Evolutionary conservation across 208 protist genomes (phyloP).

Genomic region (Leishmania martiniquensis): DNA sequence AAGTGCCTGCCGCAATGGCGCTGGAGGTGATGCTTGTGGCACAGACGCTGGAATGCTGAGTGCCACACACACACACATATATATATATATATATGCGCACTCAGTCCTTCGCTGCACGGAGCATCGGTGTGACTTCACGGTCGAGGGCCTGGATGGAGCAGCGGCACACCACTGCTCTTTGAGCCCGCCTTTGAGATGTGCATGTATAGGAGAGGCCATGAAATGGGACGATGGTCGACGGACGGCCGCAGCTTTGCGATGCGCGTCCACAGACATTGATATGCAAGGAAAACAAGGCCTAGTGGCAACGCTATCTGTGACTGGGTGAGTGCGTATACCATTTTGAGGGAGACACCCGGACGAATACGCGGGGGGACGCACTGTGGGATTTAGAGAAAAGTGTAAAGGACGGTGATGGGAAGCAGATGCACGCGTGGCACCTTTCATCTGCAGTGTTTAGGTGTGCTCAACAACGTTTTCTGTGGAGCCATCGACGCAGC

Average conservation of each 20-base stretch:
- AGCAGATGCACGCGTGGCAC: neutral
- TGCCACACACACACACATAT: neutral
- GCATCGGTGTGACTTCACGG: neutral
- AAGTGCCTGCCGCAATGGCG: conserved; percentile 53
- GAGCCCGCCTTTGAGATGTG: neutral
- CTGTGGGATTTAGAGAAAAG: neutral
- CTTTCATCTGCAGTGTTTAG: neutral
- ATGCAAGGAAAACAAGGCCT: neutral
- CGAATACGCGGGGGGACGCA: neutral
- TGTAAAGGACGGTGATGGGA: neutral
- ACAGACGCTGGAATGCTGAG: conserved; percentile 64
- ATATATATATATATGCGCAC: neutral
- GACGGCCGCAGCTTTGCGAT: neutral
- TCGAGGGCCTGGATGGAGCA: neutral
- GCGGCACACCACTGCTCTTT: neutral
- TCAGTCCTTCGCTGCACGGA: too few relatives aligned
- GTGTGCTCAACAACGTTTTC: neutral
- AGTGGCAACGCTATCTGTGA: neutral
- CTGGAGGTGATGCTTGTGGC: conserved; percentile 84
- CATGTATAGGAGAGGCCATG: neutral
- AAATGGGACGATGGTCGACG: neutral
- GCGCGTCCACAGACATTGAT: neutral
- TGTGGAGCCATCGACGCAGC: neutral
- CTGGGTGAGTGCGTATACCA: neutral
- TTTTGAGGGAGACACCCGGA: neutral